These are phyloP conservation scores for Sporisorium sorghi DNA, from an alignment of 1,284 basidiomycete genomes.

Conservation along the genomic window DNA sequence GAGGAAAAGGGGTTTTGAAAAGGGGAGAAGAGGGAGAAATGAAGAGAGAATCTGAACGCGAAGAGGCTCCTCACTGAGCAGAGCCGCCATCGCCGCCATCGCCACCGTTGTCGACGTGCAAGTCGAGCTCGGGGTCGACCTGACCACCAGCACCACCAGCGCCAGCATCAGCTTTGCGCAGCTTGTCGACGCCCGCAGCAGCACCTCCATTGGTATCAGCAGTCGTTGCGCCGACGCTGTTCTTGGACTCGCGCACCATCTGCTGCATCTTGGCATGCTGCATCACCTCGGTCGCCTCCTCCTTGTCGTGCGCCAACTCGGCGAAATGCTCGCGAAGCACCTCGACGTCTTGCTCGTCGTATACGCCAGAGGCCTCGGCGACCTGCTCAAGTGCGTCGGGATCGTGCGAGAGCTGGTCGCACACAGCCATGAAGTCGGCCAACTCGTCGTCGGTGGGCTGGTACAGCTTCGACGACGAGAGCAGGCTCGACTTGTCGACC, in stretches of 20 bases:
- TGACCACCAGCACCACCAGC: no score
- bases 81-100: no score
- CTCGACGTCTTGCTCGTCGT: background rate
- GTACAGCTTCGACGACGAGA: background rate
- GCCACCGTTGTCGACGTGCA: no score
- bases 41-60: no score
- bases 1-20: no score
- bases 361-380: conserved; percentile 5
- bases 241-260: conserved; percentile 21
- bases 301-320: background rate
- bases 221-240: background rate
- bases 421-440: conserved; percentile 12
- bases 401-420: background rate
- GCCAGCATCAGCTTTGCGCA: background rate
- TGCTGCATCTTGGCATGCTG: conserved; percentile 11
- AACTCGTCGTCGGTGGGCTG: conserved; percentile 10
- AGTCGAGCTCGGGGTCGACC: no score
- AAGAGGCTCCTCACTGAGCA: no score
- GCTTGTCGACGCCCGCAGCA: background rate
- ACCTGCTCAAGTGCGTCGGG: background rate
- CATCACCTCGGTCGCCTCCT: conserved; percentile 1
- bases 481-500: background rate
- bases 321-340: background rate
- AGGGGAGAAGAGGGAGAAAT: no score
- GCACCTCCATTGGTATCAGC: background rate